Evolutionary conservation across 768 basidiomycete genomes (phyloP), one percentile per base, ranked within the genome.

Genomic region (Mycena epipterygia): DNA sequence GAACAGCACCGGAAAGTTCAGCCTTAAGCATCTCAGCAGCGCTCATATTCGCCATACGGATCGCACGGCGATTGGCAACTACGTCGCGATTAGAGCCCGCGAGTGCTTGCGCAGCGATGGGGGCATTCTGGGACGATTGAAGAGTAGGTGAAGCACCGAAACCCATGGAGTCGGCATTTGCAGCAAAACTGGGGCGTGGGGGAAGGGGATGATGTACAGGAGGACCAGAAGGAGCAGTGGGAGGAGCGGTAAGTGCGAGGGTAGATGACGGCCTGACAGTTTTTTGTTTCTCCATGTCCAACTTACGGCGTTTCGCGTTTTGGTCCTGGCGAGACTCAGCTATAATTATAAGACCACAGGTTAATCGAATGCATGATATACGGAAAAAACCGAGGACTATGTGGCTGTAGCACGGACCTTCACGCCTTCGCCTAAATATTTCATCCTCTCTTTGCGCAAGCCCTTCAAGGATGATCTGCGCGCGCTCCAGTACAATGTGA

Each of bases 1-100:
- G 85, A 66, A 85, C 79, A 70, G 85, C 79, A 25, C 90, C 89
- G 73, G 91, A 88, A 72, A 98, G 81, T 81, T 98, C 95, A 59
- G 95, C 96, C 82, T 95, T 97, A 76, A 99, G 86, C 79, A 92
- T 89, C 79, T 99, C 95, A 64, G 97, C 97, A 51, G 97, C 97
- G 84, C 91, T 95, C 90, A 99, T 90, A 78, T 99, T 99, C 32
- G 97, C 97, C 89, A 97, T 91, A 69, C 97, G 90, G 73, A 98
- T 95, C 29, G 94, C 95, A 72, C 90, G 89, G 46, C 95, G 90
- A 80, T 97, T 97, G 56, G 92, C 92, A 32, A 97, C 95, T 68
- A 97, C 90, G 80, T 96, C 95, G 64, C 89, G 89, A 80, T 97
- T 97, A n/a, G 93, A 93, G 25, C 94, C 94, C 46, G 89, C 92